Evolutionary conservation across 345 rosid species (phyloP).

Genomic region (Populus euphratica): DNA sequence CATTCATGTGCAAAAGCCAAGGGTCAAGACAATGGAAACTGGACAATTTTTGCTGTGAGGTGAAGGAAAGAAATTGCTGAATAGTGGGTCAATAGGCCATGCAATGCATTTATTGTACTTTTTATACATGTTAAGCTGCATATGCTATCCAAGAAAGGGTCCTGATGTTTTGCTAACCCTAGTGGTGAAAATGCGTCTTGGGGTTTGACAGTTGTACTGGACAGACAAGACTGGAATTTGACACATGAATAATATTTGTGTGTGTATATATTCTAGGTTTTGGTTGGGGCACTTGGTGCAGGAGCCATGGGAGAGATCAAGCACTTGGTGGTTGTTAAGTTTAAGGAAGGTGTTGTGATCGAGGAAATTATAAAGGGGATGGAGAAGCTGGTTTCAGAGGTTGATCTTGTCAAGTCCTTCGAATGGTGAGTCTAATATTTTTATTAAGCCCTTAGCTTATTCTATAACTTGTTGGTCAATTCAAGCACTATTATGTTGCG

Average conservation of each 20-base stretch:
- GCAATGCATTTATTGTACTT: conserved; percentile 18
- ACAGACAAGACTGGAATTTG: conserved; percentile 37
- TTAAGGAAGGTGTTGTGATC: conserved; percentile 59
- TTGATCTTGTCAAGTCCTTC: conserved; percentile 78
- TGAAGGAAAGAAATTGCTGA: conserved; percentile 21
- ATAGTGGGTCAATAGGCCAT: conserved; percentile 28
- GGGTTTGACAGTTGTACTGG: conserved; percentile 6
- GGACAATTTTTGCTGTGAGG: conserved; percentile 25
- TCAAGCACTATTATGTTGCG: not conserved
- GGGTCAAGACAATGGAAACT: conserved; percentile 24
- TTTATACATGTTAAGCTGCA: conserved; percentile 23
- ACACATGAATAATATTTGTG: conserved; percentile 26
- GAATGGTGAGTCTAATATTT: conserved; percentile 49
- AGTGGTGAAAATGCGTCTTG: conserved; percentile 20
- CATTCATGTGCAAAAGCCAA: conserved; percentile 39
- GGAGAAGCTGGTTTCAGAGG: conserved; percentile 68
- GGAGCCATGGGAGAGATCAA: conserved; percentile 57
- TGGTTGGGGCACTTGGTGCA: not conserved
- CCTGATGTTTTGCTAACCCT: not conserved
- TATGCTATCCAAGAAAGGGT: conserved; percentile 33
- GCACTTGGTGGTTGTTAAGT: conserved; percentile 85
- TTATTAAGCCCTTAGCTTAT: not conserved
- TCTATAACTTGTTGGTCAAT: not conserved
- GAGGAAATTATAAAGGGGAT: conserved; percentile 77
- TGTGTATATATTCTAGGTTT: conserved; percentile 20